Percentiles rank a stretch among this genome's conserved stretches.
These are phyloP conservation scores for Silene vulgaris DNA, from an alignment of 179 eudicot genomes.

Conservation along the genomic window DNA sequence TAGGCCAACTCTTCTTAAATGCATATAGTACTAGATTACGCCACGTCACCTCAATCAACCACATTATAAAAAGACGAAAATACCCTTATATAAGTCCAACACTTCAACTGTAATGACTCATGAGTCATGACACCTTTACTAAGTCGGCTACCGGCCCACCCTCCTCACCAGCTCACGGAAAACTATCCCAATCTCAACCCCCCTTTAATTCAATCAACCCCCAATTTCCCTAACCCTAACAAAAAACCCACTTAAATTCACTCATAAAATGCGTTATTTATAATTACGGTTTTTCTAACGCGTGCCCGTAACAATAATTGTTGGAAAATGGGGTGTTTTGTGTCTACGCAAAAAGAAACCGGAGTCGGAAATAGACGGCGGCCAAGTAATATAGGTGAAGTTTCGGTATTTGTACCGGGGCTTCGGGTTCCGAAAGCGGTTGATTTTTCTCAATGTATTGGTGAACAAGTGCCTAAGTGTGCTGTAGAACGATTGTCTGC, in stretches of 20 bases:
- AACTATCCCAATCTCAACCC: not conserved
- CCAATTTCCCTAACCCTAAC: not conserved
- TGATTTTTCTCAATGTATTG: conserved; percentile 58
- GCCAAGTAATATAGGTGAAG: conserved; percentile 84
- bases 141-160: conserved; percentile 15
- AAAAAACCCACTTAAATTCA: not conserved
- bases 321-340: conserved; percentile 72
- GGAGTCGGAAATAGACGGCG: conserved; percentile 62
- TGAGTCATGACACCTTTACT: conserved; percentile 2
- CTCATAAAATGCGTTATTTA: too few species aligned
- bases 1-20: too few species aligned
- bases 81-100: not conserved
- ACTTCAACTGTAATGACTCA: not conserved
- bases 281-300: not conserved
- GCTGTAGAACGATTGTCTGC: conserved; percentile 75
- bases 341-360: conserved; percentile 61
- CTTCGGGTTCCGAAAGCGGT: conserved; percentile 78
- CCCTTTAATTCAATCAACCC: not conserved
- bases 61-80: not conserved
- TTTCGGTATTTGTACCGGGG: conserved; percentile 80
- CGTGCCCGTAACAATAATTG: too few species aligned
- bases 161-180: conserved; percentile 13
- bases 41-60: conserved; percentile 4
- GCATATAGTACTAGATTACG: too few species aligned
- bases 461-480: conserved; percentile 50